Conservation (phyloP, 2,329 filamentous ascomycete species). For the Neodidymelliopsis sp. region DNA sequence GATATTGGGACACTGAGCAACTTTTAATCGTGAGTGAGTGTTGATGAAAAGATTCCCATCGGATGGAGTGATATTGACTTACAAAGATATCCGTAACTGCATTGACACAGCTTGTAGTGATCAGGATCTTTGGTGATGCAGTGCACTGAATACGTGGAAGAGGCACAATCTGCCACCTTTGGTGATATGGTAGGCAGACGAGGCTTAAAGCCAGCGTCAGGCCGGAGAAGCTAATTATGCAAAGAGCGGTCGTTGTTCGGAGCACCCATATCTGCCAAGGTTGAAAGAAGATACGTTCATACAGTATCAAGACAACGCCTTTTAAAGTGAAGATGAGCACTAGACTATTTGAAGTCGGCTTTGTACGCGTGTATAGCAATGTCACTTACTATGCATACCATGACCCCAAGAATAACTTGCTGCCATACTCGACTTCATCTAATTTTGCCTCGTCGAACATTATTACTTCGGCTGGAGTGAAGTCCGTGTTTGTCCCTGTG, state of each 20-base stretch:
- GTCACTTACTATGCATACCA: constrained; percentile 23
- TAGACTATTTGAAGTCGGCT: not conserved
- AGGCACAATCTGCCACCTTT: constrained; percentile 15
- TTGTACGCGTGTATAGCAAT: too few relatives aligned
- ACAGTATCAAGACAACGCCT: constrained; percentile 22
- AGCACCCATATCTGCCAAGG: constrained; percentile 20
- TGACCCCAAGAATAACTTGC: constrained; percentile 21
- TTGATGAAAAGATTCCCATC: too few relatives aligned
- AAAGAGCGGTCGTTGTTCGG: constrained; percentile 12
- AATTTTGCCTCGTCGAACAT: constrained; percentile 11
- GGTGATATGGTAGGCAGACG: constrained; percentile 11
- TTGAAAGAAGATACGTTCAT: constrained; percentile 19
- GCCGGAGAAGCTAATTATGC: constrained; percentile 10
- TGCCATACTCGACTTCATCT: constrained; percentile 10
- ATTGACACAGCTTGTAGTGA: constrained; percentile 21
- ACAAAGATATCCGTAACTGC: constrained; percentile 20
- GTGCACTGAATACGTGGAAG: constrained; percentile 14
- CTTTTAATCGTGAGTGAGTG: not conserved
- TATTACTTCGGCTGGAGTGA: constrained; percentile 10
- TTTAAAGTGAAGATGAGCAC: constrained; percentile 22
- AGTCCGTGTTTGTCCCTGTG: constrained; percentile 22
- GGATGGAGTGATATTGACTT: not conserved
- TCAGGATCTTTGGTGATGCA: constrained; percentile 17
- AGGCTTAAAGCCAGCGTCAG: constrained; percentile 15
- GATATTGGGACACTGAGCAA: constrained; percentile 20